Conservation (phyloP, 2,329 filamentous ascomycete species). For the Stagonosporopsis cucurbitacearum region DNA sequence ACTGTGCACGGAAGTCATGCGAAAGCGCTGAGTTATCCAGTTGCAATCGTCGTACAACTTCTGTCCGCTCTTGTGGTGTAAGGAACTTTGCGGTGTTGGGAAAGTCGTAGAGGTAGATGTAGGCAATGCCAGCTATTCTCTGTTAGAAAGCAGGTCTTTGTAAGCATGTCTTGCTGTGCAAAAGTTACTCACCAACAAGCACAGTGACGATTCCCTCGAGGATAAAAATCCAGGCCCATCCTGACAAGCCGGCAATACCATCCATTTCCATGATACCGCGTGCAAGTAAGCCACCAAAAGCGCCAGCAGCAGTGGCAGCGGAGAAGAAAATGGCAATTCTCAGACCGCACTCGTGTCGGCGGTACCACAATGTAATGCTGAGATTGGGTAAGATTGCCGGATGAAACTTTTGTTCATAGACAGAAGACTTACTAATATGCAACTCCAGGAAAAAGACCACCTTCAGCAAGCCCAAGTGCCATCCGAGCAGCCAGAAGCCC, state of each 20-base stretch:
- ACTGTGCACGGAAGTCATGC: not conserved
- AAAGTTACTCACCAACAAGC: not conserved
- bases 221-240: not conserved
- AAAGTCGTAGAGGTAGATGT: constrained; percentile 2
- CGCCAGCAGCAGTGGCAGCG: not conserved
- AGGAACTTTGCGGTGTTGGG: constrained; percentile 11
- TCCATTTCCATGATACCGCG: not conserved
- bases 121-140: not conserved
- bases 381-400: no score
- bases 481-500: not conserved
- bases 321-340: not conserved
- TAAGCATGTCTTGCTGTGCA: no score
- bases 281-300: not conserved
- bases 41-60: not conserved
- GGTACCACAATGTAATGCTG: not conserved
- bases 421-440: not conserved
- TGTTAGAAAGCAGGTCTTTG: not conserved
- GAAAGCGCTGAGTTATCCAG: constrained; percentile 5
- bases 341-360: not conserved
- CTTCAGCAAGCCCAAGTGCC: not conserved
- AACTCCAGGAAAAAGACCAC: not conserved
- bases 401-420: no score
- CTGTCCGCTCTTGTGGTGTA: not conserved
- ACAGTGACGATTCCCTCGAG: not conserved
- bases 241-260: not conserved